Evolutionary conservation across 768 basidiomycete species (phyloP), one percentile per base, ranked within the genome.

Genomic region (Mrakia frigida): DNA sequence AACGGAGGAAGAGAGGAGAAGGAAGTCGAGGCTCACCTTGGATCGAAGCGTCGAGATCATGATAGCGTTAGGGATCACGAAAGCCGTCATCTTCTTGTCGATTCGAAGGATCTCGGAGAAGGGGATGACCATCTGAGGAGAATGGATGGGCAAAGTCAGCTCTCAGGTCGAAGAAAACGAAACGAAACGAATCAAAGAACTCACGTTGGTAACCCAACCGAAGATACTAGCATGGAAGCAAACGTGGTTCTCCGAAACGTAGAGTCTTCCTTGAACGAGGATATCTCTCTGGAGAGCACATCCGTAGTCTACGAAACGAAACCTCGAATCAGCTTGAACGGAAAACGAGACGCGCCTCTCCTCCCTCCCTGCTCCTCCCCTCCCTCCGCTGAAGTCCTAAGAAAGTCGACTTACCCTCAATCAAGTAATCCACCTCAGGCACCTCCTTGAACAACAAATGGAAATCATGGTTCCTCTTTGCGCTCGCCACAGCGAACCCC

Each of bases 141-240:
- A 25, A 50, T 14, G 37, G 28, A 61, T 10, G 37, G n/a, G n/a
- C n/a, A n/a, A n/a, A n/a, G n/a, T n/a, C n/a, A n/a, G n/a, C n/a
- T n/a, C n/a, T n/a, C n/a, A n/a, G n/a, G n/a, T n/a, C n/a, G n/a
- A n/a, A n/a, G n/a, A n/a, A 59, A 39, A 18, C 2, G 23, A 35
- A 35, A 25, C 43, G 43, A 31, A 14, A 3, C 43, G 70, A 31
- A 33, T 35, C 37, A 31, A 13, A 35, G 50, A 0, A 86, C 94
- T 83, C 83, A 96, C 95, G 82, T 96, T 90, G 39, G 96, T 98
- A 69, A 97, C 91, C 97, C 96, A 98, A 60, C 97, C 96, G 83
- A 98, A 96, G 61, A 98, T 98, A 82, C 98, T 98, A 60, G 97
- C 96, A 80, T 99, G 93, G 86, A 98, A 99, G 85, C 94, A 98